phyloP scores from a whole-genome alignment of 78 protist species.

The Chrysochromulina parva region DNA sequence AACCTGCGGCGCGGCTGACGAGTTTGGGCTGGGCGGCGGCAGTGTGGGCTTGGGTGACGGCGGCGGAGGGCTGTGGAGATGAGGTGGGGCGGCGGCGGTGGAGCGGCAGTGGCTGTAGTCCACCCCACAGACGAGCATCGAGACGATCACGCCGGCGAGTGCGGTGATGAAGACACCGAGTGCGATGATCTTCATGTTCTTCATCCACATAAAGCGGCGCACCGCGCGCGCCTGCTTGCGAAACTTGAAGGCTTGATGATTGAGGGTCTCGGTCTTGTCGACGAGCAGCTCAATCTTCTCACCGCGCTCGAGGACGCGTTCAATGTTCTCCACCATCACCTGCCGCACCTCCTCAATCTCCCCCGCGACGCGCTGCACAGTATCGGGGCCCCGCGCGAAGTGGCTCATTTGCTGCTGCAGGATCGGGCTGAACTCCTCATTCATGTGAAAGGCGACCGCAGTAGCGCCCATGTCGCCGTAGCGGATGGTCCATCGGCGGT shows the following conservation, averaged over 20 bases:
- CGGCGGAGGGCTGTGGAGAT: no score
- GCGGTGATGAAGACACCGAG: not conserved
- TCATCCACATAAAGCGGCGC: slow-evolving; percentile 89
- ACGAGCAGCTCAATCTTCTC: slow-evolving; percentile 54
- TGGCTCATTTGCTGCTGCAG: slow-evolving; percentile 53
- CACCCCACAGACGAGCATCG: no score
- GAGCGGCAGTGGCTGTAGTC: no score
- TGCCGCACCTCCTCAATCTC: slow-evolving; percentile 45
- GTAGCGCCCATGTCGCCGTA: slow-evolving; percentile 75
- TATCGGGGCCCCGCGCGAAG: slow-evolving; percentile 44
- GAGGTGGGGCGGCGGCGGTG: no score
- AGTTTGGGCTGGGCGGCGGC: no score
- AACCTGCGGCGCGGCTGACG: no score
- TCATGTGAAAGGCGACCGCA: slow-evolving; percentile 68
- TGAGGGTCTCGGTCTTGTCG: slow-evolving; percentile 16
- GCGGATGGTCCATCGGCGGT: slow-evolving; percentile 54
- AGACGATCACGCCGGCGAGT: no score
- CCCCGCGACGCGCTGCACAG: not conserved
- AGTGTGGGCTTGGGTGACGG: no score
- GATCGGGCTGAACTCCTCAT: slow-evolving; percentile 67
- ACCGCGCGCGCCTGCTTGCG: slow-evolving; percentile 74
- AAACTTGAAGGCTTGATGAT: slow-evolving; percentile 71
- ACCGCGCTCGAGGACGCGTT: slow-evolving; percentile 52
- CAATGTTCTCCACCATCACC: slow-evolving; percentile 48
- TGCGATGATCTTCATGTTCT: slow-evolving; percentile 74